Conservation (phyloP, 306 rosid genomes). For the Quercus engelmannii region DNA sequence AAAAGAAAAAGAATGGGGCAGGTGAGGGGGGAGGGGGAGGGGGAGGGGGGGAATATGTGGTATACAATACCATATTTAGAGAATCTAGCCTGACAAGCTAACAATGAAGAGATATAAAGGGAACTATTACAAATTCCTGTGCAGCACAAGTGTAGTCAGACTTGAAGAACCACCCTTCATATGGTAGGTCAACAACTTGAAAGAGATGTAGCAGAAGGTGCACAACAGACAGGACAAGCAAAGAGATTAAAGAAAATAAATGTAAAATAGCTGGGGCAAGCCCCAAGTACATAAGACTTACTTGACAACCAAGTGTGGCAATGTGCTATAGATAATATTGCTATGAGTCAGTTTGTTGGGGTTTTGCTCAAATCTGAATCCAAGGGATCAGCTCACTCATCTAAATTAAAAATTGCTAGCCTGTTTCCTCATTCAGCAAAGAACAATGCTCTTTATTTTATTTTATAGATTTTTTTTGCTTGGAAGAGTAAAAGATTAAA, state of each 20-base stretch:
- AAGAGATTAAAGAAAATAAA: background rate
- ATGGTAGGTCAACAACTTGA: background rate
- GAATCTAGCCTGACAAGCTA: background rate
- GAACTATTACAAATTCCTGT: background rate
- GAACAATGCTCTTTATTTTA: background rate
- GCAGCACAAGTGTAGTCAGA: background rate
- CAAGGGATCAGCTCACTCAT: background rate
- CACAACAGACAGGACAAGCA: background rate
- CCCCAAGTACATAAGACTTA: background rate
- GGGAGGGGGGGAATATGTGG: background rate
- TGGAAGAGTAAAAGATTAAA: background rate
- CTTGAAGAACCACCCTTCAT: background rate
- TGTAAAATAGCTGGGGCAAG: background rate
- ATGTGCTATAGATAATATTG: background rate
- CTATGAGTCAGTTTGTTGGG: background rate
- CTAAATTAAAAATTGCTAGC: background rate
- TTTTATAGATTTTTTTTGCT: background rate
- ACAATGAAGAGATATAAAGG: background rate
- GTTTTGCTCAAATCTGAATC: background rate
- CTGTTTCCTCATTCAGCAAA: background rate
- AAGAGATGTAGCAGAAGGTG: background rate
- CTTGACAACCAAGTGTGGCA: background rate
- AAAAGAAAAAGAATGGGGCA: background rate
- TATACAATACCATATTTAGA: constrained; percentile 1
- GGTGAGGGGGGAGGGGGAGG: background rate